Evolutionary conservation across 1,139 yeast genomes (phyloP).

Genomic region (Fermentozyma sake): DNA sequence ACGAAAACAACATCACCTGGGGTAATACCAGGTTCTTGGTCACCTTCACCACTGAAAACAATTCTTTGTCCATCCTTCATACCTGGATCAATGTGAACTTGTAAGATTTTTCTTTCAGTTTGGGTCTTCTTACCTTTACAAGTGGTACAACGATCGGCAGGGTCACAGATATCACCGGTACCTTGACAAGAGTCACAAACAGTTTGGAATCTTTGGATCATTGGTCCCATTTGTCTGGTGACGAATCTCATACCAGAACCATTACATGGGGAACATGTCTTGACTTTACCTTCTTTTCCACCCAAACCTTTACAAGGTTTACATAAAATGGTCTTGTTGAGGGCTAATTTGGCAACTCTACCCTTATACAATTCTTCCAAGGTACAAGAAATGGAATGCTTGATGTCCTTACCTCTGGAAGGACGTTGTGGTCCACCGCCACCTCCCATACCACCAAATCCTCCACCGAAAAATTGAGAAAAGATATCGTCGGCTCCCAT

Average conservation of each 20-base stretch:
- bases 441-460: conserved; percentile 49
- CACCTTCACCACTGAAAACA: conserved; percentile 93
- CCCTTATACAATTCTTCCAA: conserved; percentile 95
- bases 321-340: conserved; percentile 89
- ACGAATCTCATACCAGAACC: conserved; percentile 92
- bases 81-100: conserved; percentile 95
- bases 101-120: conserved; percentile 86
- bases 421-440: conserved; percentile 80
- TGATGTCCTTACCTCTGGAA: conserved; percentile 81
- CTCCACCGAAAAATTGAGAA: conserved; percentile 88
- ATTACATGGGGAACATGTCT: conserved; percentile 77
- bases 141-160: conserved; percentile 82
- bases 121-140: conserved; percentile 89
- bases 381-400: conserved; percentile 79
- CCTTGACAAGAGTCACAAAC: conserved; percentile 92
- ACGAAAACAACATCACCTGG: conserved; percentile 97
- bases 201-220: conserved; percentile 97
- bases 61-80: conserved; percentile 94
- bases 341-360: conserved; percentile 87
- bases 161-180: conserved; percentile 82
- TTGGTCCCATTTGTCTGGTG: conserved; percentile 98
- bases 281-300: conserved; percentile 89
- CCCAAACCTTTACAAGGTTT: conserved; percentile 90
- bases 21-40: conserved; percentile 90
- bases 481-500: conserved; percentile 83